phyloP scores from a whole-genome alignment of 306 rosid species.

The Begonia loranthoides region DNA sequence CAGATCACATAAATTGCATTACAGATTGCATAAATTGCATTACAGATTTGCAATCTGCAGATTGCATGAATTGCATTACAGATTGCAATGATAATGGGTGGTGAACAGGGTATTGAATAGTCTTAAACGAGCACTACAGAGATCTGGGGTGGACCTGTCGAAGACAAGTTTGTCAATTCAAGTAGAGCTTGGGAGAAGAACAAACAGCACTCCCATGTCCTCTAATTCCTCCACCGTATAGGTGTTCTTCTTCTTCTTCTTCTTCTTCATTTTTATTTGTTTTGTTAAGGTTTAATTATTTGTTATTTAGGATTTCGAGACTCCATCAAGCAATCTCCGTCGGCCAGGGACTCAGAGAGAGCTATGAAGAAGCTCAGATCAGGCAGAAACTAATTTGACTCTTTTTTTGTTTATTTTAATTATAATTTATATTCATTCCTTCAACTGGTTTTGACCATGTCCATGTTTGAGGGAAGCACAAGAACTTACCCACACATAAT shows the following conservation, averaged over 20 bases:
- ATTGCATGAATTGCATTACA: no score
- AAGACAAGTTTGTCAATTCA: constrained; percentile 89
- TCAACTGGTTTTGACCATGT: no score
- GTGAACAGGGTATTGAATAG: constrained; percentile 65
- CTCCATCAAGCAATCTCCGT: constrained; percentile 30
- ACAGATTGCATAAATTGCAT: no score
- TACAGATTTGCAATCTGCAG: no score
- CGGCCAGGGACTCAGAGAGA: constrained; percentile 44
- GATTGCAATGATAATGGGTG: no score
- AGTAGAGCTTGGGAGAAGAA: constrained; percentile 74
- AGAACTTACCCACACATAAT: no score
- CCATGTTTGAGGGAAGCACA: no score
- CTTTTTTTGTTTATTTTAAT: constrained; percentile 1
- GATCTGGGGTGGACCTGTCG: constrained; percentile 93
- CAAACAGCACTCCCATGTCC: constrained; percentile 22
- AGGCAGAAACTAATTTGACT: constrained; percentile 42
- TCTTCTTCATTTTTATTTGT: no score
- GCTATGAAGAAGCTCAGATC: constrained; percentile 59
- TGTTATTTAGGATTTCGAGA: constrained; percentile 39
- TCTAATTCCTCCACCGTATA: constrained; percentile 33
- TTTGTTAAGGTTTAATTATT: constrained; percentile 11
- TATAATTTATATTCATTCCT: no score
- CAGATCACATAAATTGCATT: no score
- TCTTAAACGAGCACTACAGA: constrained; percentile 78
- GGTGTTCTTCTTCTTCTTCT: constrained; percentile 41